Conservation (phyloP, 192 early-diverging fungal genomes). For the Backusella circina region DNA sequence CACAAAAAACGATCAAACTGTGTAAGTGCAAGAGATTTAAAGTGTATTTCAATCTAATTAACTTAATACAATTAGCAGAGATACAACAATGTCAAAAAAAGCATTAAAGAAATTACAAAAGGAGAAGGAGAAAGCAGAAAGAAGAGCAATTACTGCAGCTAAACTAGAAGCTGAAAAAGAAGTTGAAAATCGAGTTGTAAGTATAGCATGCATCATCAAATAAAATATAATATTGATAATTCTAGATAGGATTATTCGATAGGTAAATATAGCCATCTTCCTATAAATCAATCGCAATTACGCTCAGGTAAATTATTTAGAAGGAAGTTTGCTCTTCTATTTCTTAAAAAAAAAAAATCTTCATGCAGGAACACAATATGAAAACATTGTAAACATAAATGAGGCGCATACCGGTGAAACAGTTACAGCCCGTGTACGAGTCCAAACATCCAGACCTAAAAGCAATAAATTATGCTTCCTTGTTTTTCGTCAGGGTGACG, state of each 20-base stretch:
- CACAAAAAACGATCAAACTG: not conserved
- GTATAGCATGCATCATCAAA: not conserved
- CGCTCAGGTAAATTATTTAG: conserved; percentile 50
- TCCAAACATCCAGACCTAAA: conserved; percentile 83
- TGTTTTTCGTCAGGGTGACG: conserved; percentile 78
- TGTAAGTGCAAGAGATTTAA: not conserved
- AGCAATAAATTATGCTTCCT: conserved; percentile 88
- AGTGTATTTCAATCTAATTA: not conserved
- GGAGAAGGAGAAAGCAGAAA: conserved; percentile 84
- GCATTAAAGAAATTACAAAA: conserved; percentile 93
- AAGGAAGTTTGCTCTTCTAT: too few relatives aligned
- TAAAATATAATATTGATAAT: not conserved
- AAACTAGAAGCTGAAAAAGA: conserved; percentile 67
- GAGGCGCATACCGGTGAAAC: conserved; percentile 62
- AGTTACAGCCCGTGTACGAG: conserved; percentile 82
- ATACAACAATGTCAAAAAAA: conserved; percentile 85
- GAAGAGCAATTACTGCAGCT: conserved; percentile 53
- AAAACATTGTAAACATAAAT: conserved; percentile 61
- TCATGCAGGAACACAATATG: conserved; percentile 51
- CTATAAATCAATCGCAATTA: conserved; percentile 82
- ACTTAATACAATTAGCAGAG: conserved; percentile 57
- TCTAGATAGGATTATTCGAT: conserved; percentile 66
- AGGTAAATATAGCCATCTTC: conserved; percentile 81
- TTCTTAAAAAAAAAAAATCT: not conserved
- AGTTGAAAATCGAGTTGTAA: conserved; percentile 47